Percentiles rank a stretch among this genome's conserved stretches.
Evolutionary conservation across 164 flowering plant species (phyloP).

Genomic region (Pachysandra terminalis): DNA sequence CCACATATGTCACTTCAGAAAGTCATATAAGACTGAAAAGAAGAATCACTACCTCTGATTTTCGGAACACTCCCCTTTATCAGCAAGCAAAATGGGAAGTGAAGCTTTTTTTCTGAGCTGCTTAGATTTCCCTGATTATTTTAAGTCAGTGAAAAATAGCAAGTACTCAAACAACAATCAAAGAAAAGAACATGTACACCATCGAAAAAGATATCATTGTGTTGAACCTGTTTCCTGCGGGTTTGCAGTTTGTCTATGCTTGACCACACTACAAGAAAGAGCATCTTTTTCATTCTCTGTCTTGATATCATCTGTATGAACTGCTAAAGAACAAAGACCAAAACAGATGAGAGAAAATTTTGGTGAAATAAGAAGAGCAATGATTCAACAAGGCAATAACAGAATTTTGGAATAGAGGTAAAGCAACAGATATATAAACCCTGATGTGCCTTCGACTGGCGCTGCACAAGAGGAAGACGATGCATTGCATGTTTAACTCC

Average conservation of each 20-base stretch:
- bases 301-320: conserved; percentile 25
- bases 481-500: conserved; percentile 75
- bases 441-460: conserved; percentile 51
- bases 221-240: conserved; percentile 34
- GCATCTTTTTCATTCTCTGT: conserved; percentile 28
- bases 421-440: conserved; percentile 33
- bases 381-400: not conserved
- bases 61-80: conserved; percentile 43
- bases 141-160: not conserved
- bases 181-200: not conserved
- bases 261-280: conserved; percentile 11
- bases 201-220: not conserved
- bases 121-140: conserved; percentile 22
- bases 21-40: not conserved
- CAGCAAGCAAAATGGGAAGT: conserved; percentile 23
- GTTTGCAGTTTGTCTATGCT: conserved; percentile 22
- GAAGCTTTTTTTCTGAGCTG: conserved; percentile 24
- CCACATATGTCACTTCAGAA: not conserved
- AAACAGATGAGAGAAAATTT: not conserved
- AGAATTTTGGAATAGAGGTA: not conserved
- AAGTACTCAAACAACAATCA: not conserved
- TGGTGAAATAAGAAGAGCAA: not conserved
- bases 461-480: conserved; percentile 70
- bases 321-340: conserved; percentile 7
- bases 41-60: conserved; percentile 61